Evolutionary conservation across 768 basidiomycete species (phyloP).

Genomic region (Collybia nuda): DNA sequence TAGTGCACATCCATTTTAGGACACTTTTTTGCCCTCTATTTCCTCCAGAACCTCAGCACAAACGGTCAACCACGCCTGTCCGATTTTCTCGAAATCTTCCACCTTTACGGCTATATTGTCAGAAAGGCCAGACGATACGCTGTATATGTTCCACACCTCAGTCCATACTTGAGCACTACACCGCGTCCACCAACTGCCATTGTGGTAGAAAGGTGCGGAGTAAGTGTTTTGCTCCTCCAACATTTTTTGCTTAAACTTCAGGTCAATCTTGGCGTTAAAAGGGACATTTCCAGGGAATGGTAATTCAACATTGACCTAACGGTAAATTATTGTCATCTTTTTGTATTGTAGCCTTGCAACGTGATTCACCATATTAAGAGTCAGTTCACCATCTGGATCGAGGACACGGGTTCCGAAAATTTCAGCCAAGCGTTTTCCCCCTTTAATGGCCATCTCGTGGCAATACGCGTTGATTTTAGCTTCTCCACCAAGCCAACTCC

Average conservation of each 20-base stretch:
- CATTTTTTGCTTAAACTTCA: slow-evolving; percentile 27
- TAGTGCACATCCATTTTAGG: too few species aligned
- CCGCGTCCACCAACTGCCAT: slow-evolving; percentile 45
- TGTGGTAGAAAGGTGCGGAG: slow-evolving; percentile 33
- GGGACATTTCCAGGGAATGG: slow-evolving; percentile 31
- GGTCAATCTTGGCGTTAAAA: slow-evolving; percentile 18
- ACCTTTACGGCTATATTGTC: slow-evolving; percentile 28
- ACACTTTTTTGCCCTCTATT: too few species aligned
- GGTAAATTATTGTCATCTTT: too few species aligned
- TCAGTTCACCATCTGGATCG: slow-evolving; percentile 63
- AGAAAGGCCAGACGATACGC: not conserved
- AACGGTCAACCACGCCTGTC: slow-evolving; percentile 31
- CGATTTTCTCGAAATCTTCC: slow-evolving; percentile 41
- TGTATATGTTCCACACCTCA: slow-evolving; percentile 30
- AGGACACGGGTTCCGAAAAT: slow-evolving; percentile 64
- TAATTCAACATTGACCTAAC: slow-evolving; percentile 40
- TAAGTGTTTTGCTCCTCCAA: slow-evolving; percentile 34
- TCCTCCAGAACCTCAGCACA: slow-evolving; percentile 33
- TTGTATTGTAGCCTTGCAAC: too few species aligned
- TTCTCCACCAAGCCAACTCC: slow-evolving; percentile 81
- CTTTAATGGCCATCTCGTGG: slow-evolving; percentile 65
- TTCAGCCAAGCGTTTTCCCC: slow-evolving; percentile 65
- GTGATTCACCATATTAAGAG: slow-evolving; percentile 67
- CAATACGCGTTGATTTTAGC: slow-evolving; percentile 73
- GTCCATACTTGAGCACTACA: slow-evolving; percentile 48